Evolutionary conservation across 2,329 filamentous ascomycete species (phyloP), one percentile per base, ranked within the genome.

Genomic region (Ceratocystis variospora): DNA sequence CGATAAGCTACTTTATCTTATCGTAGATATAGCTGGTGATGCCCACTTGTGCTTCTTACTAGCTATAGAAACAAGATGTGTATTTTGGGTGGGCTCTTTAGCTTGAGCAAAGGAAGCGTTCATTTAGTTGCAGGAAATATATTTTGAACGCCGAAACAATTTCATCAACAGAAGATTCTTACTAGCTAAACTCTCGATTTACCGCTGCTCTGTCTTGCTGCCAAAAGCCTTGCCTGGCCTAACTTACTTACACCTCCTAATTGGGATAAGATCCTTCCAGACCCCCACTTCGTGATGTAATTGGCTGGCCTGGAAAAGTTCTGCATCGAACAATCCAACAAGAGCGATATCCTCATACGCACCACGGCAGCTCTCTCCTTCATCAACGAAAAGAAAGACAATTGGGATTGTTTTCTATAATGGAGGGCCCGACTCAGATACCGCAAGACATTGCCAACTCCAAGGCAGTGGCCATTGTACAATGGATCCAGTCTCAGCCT

Each of bases 401-500:
- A 41, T 15, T 17, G 45, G 17, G 55, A 37, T 25, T 8, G 55
- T 37, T 64, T 64, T n/a, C 37, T n/a, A 65, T 33, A 31, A 67
- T 67, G 66, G 62, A 53, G 63, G 41, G 63, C 44, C 61, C 31
- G 19, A 61, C 31, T 37, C 8, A 10, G 10, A 63, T 68, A 25
- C 67, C 67, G 8, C 48, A 66, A n/a, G 61, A 66, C 17, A 55
- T 68, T 44, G 63, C 65, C 25, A 57, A 53, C 48, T 66, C 64
- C 19, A 68, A 68, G 50, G 67, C 67, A 4, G 46, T 64, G 46
- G 41, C 50, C 33, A 68, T 68, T 45, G 64, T 68, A 55, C 67
- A 66, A 64, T 70, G 70, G 70, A 66, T 71, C 31, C 68, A 69
- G 61, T 19, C 55, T 6, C 69, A 69, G 63, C 65, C 68, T 3